These are phyloP conservation scores for Penicillium sp. DNA, from an alignment of 2,329 filamentous ascomycete genomes.

Conservation along the genomic window DNA sequence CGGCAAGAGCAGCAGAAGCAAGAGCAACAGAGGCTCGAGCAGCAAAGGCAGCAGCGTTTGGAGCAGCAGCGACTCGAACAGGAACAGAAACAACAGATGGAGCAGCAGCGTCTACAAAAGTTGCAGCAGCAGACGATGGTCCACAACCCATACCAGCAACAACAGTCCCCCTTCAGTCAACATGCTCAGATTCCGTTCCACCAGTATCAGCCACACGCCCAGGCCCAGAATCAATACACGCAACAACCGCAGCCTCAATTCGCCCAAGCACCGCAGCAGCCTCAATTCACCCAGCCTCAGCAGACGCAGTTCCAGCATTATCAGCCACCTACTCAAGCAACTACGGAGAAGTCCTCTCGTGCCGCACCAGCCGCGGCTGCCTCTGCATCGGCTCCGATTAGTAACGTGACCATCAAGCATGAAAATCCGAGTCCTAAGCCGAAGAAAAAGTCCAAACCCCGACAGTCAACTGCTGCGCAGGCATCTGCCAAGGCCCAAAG, in stretches of 20 bases:
- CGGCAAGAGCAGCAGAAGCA: constrained; percentile 17
- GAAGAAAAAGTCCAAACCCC: constrained; percentile 20
- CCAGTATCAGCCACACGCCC: constrained; percentile 15
- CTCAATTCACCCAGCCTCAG: constrained; percentile 15
- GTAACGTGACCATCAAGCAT: constrained; percentile 5
- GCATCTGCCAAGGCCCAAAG: constrained; percentile 1
- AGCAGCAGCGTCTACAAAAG: constrained; percentile 16
- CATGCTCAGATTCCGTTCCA: constrained; percentile 19
- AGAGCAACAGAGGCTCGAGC: constrained; percentile 20
- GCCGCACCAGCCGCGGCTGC: neutral
- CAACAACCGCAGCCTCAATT: constrained; percentile 15
- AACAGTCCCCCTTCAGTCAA: constrained; percentile 16
- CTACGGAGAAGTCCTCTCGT: constrained; percentile 4
- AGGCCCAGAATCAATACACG: constrained; percentile 8
- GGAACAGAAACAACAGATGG: constrained; percentile 11
- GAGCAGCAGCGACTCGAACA: constrained; percentile 12
- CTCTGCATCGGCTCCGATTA: constrained; percentile 4
- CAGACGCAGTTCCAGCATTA: constrained; percentile 21
- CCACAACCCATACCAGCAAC: constrained; percentile 22
- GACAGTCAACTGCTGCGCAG: constrained; percentile 1
- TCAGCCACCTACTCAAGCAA: constrained; percentile 14
- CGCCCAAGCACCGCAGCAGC: constrained; percentile 14
- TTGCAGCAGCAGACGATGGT: constrained; percentile 19
- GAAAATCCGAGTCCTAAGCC: constrained; percentile 14
- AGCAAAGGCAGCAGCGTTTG: constrained; percentile 16